A percentile compares a stretch with the other conserved stretches of the same genome.
phyloP scores from a whole-genome alignment of 441 rosid species.

The Populus hybrid region DNA sequence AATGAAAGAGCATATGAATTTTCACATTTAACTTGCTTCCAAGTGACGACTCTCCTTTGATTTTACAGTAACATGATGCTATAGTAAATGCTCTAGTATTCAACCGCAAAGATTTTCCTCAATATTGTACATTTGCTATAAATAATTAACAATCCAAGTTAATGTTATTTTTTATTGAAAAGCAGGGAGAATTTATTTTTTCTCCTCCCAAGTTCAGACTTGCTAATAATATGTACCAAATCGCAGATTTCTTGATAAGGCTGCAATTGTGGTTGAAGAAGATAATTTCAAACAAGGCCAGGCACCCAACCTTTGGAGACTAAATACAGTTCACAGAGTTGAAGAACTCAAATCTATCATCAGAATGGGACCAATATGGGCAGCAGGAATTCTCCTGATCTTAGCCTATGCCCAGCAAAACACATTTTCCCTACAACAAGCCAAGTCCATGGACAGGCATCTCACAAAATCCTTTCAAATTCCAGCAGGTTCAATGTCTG shows the following conservation, averaged over 20 bases:
- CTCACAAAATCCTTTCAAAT: conserved; percentile 61
- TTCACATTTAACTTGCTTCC: too few species aligned
- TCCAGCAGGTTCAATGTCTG: conserved; percentile 90
- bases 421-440: conserved; percentile 91
- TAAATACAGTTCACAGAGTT: conserved; percentile 83
- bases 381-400: conserved; percentile 77
- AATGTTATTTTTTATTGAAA: background rate
- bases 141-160: background rate
- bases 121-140: background rate
- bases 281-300: conserved; percentile 49
- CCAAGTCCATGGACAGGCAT: conserved; percentile 85
- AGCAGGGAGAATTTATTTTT: background rate
- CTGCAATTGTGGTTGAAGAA: conserved; percentile 61
- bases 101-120: background rate
- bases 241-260: conserved; percentile 76
- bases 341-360: conserved; percentile 86
- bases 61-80: too few species aligned
- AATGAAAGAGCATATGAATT: too few species aligned
- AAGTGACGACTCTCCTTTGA: too few species aligned
- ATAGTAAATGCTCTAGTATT: background rate
- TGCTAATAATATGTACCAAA: background rate
- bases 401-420: conserved; percentile 83
- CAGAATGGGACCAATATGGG: conserved; percentile 95
- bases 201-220: background rate
- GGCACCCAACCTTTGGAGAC: conserved; percentile 62